A percentile compares a stretch with the other conserved stretches of the same genome.
Conservation (phyloP, 176 grass and related monocot species). For the Musa troglodytarum region DNA sequence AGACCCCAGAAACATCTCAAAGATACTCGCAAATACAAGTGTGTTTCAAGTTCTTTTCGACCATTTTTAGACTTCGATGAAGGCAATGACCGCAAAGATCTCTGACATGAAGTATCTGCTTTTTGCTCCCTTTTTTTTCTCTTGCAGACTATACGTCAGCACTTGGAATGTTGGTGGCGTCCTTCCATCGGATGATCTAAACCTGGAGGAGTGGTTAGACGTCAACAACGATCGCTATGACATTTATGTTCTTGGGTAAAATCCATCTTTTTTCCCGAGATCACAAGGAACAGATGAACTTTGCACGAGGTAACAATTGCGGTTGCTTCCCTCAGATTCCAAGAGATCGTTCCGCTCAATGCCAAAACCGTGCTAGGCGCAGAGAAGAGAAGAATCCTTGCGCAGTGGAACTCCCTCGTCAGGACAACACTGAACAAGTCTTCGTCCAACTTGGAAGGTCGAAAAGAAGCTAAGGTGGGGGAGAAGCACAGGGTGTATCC, state of each 20-base stretch:
- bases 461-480: neutral
- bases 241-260: constrained; percentile 25
- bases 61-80: too few species aligned
- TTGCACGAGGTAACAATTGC: too few species aligned
- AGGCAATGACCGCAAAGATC: too few species aligned
- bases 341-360: constrained; percentile 24
- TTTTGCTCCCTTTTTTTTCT: neutral
- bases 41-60: too few species aligned
- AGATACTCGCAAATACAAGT: too few species aligned
- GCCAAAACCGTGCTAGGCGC: constrained; percentile 17
- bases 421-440: constrained; percentile 11
- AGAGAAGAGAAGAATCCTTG: constrained; percentile 4
- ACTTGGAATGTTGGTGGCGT: constrained; percentile 26
- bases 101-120: too few species aligned
- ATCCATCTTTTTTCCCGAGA: neutral
- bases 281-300: too few species aligned
- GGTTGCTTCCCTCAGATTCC: constrained; percentile 5
- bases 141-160: neutral
- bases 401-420: constrained; percentile 9
- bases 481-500: constrained; percentile 19
- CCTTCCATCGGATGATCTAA: constrained; percentile 8
- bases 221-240: constrained; percentile 8
- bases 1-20: too few species aligned
- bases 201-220: constrained; percentile 17
- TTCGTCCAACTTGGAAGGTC: neutral